A percentile compares a stretch with the other conserved stretches of the same genome.
These are phyloP conservation scores for Xylaria sp. DNA, from an alignment of 2,329 filamentous ascomycete genomes.

Conservation along the genomic window DNA sequence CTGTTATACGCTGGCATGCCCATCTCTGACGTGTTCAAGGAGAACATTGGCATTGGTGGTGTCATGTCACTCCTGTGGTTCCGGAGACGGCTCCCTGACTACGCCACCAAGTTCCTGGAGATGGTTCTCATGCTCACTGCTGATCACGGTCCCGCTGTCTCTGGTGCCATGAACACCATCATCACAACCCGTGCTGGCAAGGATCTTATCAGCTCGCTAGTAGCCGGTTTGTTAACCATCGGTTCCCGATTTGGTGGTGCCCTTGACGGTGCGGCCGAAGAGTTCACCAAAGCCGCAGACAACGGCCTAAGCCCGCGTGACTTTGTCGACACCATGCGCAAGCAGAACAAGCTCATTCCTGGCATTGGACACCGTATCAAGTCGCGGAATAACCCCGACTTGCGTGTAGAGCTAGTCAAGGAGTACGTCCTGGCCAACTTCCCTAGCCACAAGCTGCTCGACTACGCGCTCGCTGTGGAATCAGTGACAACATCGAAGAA, in stretches of 20 bases:
- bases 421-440: constrained; percentile 98
- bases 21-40: constrained; percentile 99
- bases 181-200: constrained; percentile 99
- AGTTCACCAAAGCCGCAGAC: constrained; percentile 98
- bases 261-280: constrained; percentile 90
- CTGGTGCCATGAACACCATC: constrained; percentile 99
- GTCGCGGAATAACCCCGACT: constrained; percentile 99
- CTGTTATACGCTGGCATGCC: constrained; percentile 99
- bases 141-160: constrained; percentile 98
- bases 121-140: constrained; percentile 99
- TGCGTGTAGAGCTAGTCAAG: constrained; percentile 99
- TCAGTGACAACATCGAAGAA: constrained; percentile 99
- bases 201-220: constrained; percentile 94
- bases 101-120: constrained; percentile 98
- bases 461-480: constrained; percentile 98
- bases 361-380: constrained; percentile 99
- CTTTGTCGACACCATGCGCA: constrained; percentile 98
- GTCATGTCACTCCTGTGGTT: constrained; percentile 99
- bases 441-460: constrained; percentile 96
- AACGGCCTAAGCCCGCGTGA: constrained; percentile 98
- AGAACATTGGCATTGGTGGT: constrained; percentile 99
- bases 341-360: constrained; percentile 99
- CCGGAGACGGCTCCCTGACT: constrained; percentile 94
- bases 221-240: constrained; percentile 97
- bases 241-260: constrained; percentile 98